These are phyloP conservation scores for Neonectria coccinea DNA, from an alignment of 2,329 filamentous ascomycete species.

Conservation along the genomic window DNA sequence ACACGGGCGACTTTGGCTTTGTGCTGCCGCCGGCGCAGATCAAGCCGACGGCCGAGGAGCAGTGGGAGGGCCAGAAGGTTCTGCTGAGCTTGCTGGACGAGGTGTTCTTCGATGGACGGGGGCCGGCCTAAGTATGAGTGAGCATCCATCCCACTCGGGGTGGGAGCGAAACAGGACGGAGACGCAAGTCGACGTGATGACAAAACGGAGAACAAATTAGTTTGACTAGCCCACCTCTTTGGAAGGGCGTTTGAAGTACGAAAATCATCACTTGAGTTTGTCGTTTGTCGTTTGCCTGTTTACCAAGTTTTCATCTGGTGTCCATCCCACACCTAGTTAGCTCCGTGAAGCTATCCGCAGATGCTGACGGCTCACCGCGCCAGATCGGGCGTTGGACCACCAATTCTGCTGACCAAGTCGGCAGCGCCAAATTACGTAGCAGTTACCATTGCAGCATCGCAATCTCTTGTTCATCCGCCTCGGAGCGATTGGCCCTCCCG, in stretches of 20 bases:
- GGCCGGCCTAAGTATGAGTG: constrained; percentile 22
- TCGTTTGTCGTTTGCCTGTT: neutral
- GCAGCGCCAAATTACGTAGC: no score
- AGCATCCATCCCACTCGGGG: neutral
- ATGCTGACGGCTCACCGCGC: neutral
- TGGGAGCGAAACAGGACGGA: neutral
- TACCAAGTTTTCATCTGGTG: neutral
- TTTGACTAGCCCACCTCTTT: neutral
- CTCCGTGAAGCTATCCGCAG: neutral
- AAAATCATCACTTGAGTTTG: neutral
- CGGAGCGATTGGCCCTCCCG: neutral
- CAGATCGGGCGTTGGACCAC: neutral
- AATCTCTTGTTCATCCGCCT: neutral
- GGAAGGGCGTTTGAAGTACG: neutral
- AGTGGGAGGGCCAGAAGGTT: constrained; percentile 53
- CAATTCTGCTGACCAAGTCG: neutral
- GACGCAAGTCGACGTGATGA: neutral
- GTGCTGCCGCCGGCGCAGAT: constrained; percentile 54
- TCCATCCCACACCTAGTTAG: neutral
- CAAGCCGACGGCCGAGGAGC: constrained; percentile 51
- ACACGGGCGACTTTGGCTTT: constrained; percentile 52
- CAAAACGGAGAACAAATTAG: neutral
- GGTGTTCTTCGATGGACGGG: constrained; percentile 51
- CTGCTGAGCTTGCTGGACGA: constrained; percentile 49
- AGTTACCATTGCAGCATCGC: no score